Evolutionary conservation across 176 grass and related monocot species (phyloP).

Genomic region (Triticum dicoccoides): DNA sequence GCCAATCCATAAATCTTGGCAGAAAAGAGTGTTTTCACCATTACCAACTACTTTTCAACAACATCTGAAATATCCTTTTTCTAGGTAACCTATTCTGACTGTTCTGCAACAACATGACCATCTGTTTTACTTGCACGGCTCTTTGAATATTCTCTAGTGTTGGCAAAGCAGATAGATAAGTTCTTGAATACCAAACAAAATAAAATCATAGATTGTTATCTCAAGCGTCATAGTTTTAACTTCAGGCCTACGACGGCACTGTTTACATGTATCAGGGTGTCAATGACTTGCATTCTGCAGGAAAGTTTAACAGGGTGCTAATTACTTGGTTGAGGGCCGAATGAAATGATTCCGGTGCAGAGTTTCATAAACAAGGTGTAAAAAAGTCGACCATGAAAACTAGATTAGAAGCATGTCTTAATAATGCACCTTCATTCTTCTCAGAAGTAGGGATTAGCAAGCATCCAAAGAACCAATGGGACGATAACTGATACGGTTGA

Average conservation of each 20-base stretch:
- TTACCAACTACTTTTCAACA: neutral
- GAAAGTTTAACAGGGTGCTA: no score
- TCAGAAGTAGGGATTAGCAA: neutral
- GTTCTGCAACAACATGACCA: neutral
- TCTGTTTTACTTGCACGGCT: neutral
- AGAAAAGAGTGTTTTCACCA: neutral
- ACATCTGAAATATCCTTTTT: neutral
- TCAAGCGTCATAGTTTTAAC: neutral
- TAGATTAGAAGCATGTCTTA: neutral
- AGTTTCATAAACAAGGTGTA: neutral
- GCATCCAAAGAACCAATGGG: conserved; percentile 8
- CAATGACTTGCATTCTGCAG: no score
- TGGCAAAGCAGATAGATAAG: neutral
- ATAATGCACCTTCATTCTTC: neutral
- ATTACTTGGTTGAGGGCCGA: no score
- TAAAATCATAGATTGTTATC: neutral
- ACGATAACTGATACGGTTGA: conserved; percentile 19
- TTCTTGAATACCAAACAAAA: neutral
- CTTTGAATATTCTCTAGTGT: neutral
- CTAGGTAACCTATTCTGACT: neutral
- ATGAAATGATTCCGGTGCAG: neutral
- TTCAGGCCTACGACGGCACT: no score
- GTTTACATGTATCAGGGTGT: no score
- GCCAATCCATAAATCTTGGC: neutral
- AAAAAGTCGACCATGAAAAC: neutral